Evolutionary conservation across 2,329 filamentous ascomycete genomes (phyloP), one percentile per base, ranked within the genome.

Genomic region (Claviceps sp.): DNA sequence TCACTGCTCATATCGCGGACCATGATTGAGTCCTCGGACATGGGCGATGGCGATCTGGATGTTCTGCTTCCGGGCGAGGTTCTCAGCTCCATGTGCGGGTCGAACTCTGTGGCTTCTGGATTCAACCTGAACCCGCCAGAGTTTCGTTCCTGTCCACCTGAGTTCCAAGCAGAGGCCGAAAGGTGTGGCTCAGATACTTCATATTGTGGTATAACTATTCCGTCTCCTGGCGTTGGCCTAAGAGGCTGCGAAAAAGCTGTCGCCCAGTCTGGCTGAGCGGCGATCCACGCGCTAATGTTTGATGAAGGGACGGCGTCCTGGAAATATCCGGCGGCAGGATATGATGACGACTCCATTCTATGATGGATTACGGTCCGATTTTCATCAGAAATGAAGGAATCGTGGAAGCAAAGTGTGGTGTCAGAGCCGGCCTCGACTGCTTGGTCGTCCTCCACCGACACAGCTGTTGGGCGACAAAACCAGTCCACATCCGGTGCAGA

Each of bases 401-500:
- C 17, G 6, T 37, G 47, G n/a, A 22, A 16, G 22, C 14, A 16
- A n/a, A 47, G 4, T 5, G 42, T 40, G 14, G 6, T 4, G 16
- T 16, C 3, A 34, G 22, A 30, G 2, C 24, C 22, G 22, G 19
- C 22, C 30, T 48, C 37, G 17, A 22, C 6, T 10, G 16, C 42
- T 40, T 26, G 19, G 37, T 17, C 40, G 10, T 56, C 43, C 4
- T 50, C 48, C 41, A 34, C 16, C 16, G 46, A 40, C 40, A 48
- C 34, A 14, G 44, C 40, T 19, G 22, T 50, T 5, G 62, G 60
- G 17, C 52, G 53, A 22, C 24, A 24, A 50, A 62, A 62, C 63
- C 61, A 68, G 48, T 66, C 58, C 14, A 55, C 37, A 5, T 52
- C 43, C 8, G 65, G 64, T 4, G 56, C 16, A 2, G 7, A 30